phyloP scores from a whole-genome alignment of 176 grass and related monocot species.

The Ampelocalamus luodianensis region DNA sequence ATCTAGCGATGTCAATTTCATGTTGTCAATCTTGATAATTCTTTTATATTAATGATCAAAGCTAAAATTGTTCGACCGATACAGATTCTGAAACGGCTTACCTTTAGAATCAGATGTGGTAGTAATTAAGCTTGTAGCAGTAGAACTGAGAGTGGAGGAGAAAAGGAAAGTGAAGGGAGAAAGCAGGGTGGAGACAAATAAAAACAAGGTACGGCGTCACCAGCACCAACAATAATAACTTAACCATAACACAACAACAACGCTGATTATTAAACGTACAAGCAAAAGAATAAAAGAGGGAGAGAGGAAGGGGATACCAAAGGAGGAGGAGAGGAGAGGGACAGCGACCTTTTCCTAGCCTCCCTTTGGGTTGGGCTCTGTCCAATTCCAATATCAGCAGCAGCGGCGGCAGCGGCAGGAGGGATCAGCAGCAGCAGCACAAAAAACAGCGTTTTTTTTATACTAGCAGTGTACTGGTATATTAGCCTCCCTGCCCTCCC shows the following conservation, averaged over 20 bases:
- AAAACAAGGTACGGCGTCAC: constrained; percentile 65
- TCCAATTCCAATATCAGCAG: constrained; percentile 69
- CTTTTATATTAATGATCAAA: too few species aligned
- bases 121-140: neutral
- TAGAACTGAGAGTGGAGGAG: neutral
- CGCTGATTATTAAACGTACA: constrained; percentile 55
- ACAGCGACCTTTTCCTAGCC: constrained; percentile 74
- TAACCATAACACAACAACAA: constrained; percentile 60
- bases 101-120: too few species aligned
- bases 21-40: too few species aligned
- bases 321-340: constrained; percentile 45
- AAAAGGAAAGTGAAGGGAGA: neutral
- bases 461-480: constrained; percentile 34
- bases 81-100: too few species aligned
- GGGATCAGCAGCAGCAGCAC: constrained; percentile 30
- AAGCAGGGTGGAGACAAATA: constrained; percentile 37
- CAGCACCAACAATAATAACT: constrained; percentile 59
- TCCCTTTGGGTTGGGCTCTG: constrained; percentile 46
- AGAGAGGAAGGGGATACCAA: constrained; percentile 44
- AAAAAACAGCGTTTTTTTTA: constrained; percentile 36
- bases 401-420: constrained; percentile 19
- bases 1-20: too few species aligned
- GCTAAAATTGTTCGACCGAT: too few species aligned
- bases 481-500: constrained; percentile 41
- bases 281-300: constrained; percentile 40